A percentile compares a stretch with the other conserved stretches of the same genome.
Evolutionary conservation across 2,329 filamentous ascomycete species (phyloP).

Genomic region (Xylariaceae sp.): DNA sequence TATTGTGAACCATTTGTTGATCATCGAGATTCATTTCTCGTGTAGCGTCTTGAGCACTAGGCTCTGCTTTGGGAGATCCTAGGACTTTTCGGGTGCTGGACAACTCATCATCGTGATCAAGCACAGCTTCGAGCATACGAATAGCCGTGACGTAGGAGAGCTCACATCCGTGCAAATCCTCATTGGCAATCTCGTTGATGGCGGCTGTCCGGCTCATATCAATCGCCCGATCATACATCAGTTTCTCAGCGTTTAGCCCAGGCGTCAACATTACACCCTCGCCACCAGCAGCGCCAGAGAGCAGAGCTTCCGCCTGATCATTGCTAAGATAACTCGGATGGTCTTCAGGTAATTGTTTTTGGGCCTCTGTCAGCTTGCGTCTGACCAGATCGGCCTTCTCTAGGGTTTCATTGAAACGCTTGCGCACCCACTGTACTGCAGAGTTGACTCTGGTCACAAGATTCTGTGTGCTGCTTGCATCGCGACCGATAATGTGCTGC

Average conservation of each 20-base stretch:
- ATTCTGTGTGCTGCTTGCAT: conserved; percentile 43
- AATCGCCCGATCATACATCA: conserved; percentile 96
- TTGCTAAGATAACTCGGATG: conserved; percentile 86
- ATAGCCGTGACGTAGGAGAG: conserved; percentile 92
- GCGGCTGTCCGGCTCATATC: conserved; percentile 96
- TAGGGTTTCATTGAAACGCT: conserved; percentile 92
- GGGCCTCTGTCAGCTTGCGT: conserved; percentile 78
- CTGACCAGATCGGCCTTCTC: conserved; percentile 96
- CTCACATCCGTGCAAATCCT: conserved; percentile 83
- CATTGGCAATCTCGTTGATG: conserved; percentile 91
- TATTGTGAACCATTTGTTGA: conserved; percentile 67
- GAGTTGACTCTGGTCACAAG: conserved; percentile 75
- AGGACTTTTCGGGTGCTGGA: conserved; percentile 37
- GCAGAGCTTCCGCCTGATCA: conserved; percentile 56
- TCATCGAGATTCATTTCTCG: conserved; percentile 63
- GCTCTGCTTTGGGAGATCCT: conserved; percentile 39
- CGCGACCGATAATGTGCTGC: conserved; percentile 36
- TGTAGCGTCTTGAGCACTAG: conserved; percentile 41
- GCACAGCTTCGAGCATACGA: conserved; percentile 87
- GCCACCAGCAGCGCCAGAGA: conserved; percentile 58
- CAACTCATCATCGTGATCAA: conserved; percentile 72
- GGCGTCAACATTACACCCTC: conserved; percentile 81
- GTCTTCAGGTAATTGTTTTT: conserved; percentile 75
- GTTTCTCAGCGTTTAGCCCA: conserved; percentile 88
- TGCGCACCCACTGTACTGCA: conserved; percentile 92